Evolutionary conservation across 2,329 filamentous ascomycete species (phyloP).

Genomic region (Xylaria sp.): DNA sequence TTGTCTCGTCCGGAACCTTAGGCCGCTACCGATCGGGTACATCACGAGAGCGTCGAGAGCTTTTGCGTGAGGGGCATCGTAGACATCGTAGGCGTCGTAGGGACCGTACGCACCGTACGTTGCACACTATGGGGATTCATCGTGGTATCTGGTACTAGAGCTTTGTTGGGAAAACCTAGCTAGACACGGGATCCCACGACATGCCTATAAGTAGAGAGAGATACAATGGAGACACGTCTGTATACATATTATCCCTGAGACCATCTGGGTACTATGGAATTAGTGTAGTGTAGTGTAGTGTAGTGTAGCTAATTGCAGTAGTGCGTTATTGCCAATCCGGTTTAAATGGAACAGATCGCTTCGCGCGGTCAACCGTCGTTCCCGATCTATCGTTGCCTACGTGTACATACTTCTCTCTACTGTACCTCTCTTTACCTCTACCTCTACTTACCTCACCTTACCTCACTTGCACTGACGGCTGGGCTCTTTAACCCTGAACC

Average conservation of each 20-base stretch:
- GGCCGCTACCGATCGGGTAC: constrained; percentile 21
- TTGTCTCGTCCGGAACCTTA: constrained; percentile 4
- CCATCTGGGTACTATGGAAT: background rate
- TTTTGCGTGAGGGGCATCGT: constrained; percentile 13
- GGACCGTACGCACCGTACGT: constrained; percentile 1
- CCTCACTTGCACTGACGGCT: background rate
- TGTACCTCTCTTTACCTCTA: too few species aligned
- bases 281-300: background rate
- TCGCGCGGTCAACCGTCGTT: constrained; percentile 12
- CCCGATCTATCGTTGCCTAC: constrained; percentile 8
- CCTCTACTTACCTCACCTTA: too few species aligned
- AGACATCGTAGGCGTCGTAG: too few species aligned
- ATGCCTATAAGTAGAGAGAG: constrained; percentile 4
- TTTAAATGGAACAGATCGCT: constrained; percentile 22
- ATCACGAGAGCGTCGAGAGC: constrained; percentile 2
- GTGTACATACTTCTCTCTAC: background rate
- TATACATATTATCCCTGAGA: background rate
- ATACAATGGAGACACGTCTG: background rate
- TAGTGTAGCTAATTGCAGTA: constrained; percentile 13
- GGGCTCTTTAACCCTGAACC: constrained; percentile 5
- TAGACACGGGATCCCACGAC: constrained; percentile 19
- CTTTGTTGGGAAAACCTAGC: constrained; percentile 13
- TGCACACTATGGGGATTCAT: background rate
- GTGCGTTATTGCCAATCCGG: constrained; percentile 13
- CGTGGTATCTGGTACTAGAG: constrained; percentile 12